Base-by-base conservation (phyloP, 2,329 filamentous ascomycete species). In the Sarocladiaceae sp. region DNA sequence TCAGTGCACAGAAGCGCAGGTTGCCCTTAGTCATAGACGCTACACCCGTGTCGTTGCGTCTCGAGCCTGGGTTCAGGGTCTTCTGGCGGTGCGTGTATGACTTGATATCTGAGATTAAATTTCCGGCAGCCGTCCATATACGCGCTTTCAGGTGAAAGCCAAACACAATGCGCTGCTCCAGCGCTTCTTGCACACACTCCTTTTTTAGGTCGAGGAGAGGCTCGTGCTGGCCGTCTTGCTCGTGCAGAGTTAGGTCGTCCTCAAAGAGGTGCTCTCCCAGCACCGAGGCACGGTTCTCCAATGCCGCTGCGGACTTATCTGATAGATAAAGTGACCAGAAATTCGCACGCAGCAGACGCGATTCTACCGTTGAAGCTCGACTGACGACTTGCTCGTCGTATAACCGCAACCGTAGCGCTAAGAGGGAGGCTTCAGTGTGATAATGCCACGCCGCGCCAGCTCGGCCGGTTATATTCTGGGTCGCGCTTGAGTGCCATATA, bases 321-420 rank as follows among this genome's bases (percentile, higher is more conserved):
- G 53, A 44, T 23, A 47, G 46, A 39, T 53, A 48, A 15, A 55
- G 36, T n/a, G 48, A 23, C 53, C 53, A 55, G 35, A 55, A 55
- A n/a, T 39, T 55, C n/a, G 46, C 25, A 4, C 53, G 51, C 15
- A 55, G 46, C 15, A 51, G 51, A 22, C 42, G 46, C 11, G 53
- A 31, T 23, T 39, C 15, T 17, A 12, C 17, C 11, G 51, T n/a
- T 4, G 47, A 44, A 11, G 31, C n/a, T n/a, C n/a, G n/a, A n/a
- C n/a, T n/a, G n/a, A n/a, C n/a, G n/a, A n/a, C n/a, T n/a, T n/a
- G 25, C 17, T 55, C 53, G 10, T 51, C 33, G 29, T 55, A 55
- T 8, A 55, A 28, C 8, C 53, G 25, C 3, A 50, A 29, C 4
- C 51, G 36, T 13, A 50, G 22, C 6, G 53, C 53, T 29, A 55